phyloP scores from a whole-genome alignment of 306 rosid genomes.

The Dalbergia oliveri region DNA sequence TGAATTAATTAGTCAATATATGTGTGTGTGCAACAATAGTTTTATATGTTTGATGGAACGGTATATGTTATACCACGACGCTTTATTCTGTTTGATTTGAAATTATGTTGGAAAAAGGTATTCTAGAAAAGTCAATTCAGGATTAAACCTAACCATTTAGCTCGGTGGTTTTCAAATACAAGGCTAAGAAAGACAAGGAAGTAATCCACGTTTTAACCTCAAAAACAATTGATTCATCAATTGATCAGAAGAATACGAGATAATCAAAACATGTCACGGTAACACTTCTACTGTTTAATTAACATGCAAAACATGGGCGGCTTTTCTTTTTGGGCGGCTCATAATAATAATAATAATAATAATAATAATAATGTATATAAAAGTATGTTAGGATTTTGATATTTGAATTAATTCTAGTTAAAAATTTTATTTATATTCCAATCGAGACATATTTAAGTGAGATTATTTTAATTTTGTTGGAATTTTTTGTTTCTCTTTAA shows the following conservation, averaged over 20 bases:
- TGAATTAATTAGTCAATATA: background rate
- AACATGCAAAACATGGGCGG: background rate
- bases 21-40: background rate
- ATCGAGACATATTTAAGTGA: no score
- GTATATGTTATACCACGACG: background rate
- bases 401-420: no score
- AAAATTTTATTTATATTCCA: no score
- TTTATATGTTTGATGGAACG: background rate
- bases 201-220: background rate
- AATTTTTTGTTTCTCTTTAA: no score
- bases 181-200: background rate
- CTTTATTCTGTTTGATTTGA: background rate
- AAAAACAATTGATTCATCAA: background rate
- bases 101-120: background rate
- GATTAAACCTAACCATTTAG: background rate
- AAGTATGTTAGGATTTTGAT: no score
- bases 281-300: background rate
- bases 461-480: no score
- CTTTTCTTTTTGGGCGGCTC: background rate
- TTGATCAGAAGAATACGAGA: background rate
- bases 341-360: background rate
- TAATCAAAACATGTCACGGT: background rate
- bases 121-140: background rate
- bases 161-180: background rate
- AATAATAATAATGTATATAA: no score